Base-by-base conservation (phyloP, 2,329 filamentous ascomycete species). In the Didymella exigua region DNA sequence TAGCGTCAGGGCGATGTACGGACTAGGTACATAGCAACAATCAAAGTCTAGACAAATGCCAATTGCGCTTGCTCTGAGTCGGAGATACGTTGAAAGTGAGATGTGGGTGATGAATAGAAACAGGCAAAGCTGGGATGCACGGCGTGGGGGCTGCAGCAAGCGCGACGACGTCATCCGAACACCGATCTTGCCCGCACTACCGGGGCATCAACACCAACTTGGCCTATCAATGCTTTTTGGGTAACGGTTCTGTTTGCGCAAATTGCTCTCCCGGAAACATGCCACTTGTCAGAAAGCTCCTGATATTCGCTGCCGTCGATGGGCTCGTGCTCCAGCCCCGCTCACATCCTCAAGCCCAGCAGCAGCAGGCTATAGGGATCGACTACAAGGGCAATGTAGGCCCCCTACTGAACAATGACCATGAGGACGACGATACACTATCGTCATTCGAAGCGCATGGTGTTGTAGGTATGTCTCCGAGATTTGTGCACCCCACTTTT, bases 221-320 rank as follows among this genome's bases (percentile, higher is more conserved):
- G 6, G n/a, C 5, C 14, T 26, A 14, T 29, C 18, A 29, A 49
- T 41, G 45, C 24, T 3, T 13, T 27, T 37, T 13, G 42, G 11
- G 27, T 36, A 18, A 45, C 41, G 5, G 24, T 31, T 8, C 11
- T 13, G 19, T 19, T 27, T 26, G 52, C 46, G 34, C 42, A 46
- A 16, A 41, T 41, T 40, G 46, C 46, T 11, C 24, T 2, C 13
- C n/a, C 19, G 18, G 10, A 5, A 44, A 27, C 4, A 95, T 96
- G 91, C 88, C 91, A 51, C 79, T 96, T 57, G 86, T 89, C 55
- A 89, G 90, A 72, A 96, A 95, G 77, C 78, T 96, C 50, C 73
- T 92, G 61, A 86, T 96, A 63, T 88, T 88, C 75, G 91, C 92
- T 50, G 87, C 91, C 23, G 85, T 88, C 49, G 92, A 97, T 69